Percentiles rank a stretch among this genome's conserved stretches.
phyloP scores from a whole-genome alignment of 2,329 filamentous ascomycete genomes.

The Tolypocladium pustulatum region DNA sequence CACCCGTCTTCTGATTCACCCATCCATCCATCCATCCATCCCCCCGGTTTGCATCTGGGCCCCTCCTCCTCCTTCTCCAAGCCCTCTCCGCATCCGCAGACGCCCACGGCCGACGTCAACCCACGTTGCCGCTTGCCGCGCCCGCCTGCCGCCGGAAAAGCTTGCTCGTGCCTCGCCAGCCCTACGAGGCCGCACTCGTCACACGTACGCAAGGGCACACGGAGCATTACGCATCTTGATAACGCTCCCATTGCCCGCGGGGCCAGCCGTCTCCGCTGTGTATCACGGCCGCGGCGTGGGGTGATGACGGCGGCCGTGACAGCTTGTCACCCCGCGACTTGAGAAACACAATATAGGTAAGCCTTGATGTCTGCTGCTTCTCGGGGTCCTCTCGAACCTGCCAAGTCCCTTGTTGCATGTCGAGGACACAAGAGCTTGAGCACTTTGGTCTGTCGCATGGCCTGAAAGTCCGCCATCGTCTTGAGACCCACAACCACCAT shows the following conservation, averaged over 20 bases:
- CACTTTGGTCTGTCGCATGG: not conserved
- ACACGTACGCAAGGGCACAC: conserved; percentile 3
- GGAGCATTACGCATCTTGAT: not conserved
- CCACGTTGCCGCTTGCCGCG: not conserved
- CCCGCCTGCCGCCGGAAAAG: not conserved
- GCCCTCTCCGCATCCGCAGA: not conserved
- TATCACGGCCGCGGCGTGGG: not conserved
- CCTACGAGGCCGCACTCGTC: conserved; percentile 6
- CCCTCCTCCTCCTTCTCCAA: not conserved
- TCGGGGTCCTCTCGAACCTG: not conserved
- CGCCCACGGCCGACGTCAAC: not conserved
- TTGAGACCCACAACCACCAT: not conserved
- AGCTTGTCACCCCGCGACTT: conserved; percentile 1
- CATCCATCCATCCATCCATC: too few species aligned
- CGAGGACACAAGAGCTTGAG: not conserved
- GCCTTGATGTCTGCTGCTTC: not conserved
- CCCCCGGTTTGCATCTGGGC: not conserved
- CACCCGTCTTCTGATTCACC: not conserved
- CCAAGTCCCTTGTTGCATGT: not conserved
- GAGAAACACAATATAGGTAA: conserved; percentile 1
- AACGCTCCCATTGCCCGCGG: not conserved
- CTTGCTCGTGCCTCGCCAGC: conserved; percentile 1
- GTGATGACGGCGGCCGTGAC: conserved; percentile 1
- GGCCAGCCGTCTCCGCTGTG: not conserved
- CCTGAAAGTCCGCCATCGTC: not conserved